Percentiles rank a stretch among this genome's conserved stretches.
These are phyloP conservation scores for Endoconidiophora polonica DNA, from an alignment of 2,329 filamentous ascomycete genomes.

Conservation along the genomic window DNA sequence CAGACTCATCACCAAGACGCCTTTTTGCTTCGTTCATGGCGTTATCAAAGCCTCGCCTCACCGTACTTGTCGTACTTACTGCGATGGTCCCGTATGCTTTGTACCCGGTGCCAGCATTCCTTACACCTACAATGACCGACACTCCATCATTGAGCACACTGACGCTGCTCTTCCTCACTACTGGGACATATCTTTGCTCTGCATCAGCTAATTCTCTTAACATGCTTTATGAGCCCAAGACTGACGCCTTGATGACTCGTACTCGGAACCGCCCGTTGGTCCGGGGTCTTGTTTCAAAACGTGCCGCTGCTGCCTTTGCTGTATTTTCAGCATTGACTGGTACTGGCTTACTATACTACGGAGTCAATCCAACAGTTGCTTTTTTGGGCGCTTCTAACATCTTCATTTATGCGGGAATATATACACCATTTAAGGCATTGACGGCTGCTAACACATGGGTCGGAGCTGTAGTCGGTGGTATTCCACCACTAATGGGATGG, in stretches of 20 bases:
- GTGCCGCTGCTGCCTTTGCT: constrained; percentile 63
- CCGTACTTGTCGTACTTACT: constrained; percentile 76
- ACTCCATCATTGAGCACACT: constrained; percentile 77
- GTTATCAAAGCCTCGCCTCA: constrained; percentile 87
- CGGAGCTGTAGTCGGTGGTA: constrained; percentile 79
- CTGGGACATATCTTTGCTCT: constrained; percentile 74
- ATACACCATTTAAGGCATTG: constrained; percentile 82
- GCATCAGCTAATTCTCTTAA: constrained; percentile 88
- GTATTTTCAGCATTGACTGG: constrained; percentile 53
- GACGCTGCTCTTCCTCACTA: constrained; percentile 81
- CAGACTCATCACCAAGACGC: constrained; percentile 39
- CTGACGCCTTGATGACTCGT: constrained; percentile 85
- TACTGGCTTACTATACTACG: constrained; percentile 60
- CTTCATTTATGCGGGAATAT: constrained; percentile 72
- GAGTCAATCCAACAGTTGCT: constrained; percentile 86
- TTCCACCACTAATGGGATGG: constrained; percentile 97
- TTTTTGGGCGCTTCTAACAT: constrained; percentile 77
- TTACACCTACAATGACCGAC: constrained; percentile 46
- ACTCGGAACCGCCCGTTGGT: constrained; percentile 84
- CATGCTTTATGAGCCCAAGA: constrained; percentile 86
- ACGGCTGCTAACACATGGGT: constrained; percentile 87
- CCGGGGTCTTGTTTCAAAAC: constrained; percentile 55
- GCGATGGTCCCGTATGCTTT: constrained; percentile 83
- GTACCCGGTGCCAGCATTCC: constrained; percentile 78
- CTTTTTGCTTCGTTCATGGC: constrained; percentile 68